These are phyloP conservation scores for Vishniacozyma victoriae DNA, from an alignment of 768 basidiomycete genomes.

Conservation along the genomic window DNA sequence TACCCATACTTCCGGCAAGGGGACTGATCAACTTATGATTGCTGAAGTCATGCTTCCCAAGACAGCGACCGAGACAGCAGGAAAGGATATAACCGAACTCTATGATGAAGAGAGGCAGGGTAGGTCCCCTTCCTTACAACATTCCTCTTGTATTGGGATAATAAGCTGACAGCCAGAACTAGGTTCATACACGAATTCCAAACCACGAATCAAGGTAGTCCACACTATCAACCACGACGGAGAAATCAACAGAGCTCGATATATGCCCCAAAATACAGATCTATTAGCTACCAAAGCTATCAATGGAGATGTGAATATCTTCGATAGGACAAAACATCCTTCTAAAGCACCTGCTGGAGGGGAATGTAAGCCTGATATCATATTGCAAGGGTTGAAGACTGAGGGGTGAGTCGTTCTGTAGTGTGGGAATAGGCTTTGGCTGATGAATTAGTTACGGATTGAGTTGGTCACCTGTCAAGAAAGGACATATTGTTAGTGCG, in stretches of 20 bases:
- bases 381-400: constrained; percentile 77
- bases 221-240: constrained; percentile 93
- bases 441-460: constrained; percentile 68
- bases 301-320: constrained; percentile 84
- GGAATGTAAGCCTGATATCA: constrained; percentile 82
- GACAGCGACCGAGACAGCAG: constrained; percentile 57
- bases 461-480: constrained; percentile 79
- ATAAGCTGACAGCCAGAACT: constrained; percentile 56
- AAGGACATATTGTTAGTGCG: constrained; percentile 79
- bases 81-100: constrained; percentile 59
- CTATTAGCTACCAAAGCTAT: constrained; percentile 91
- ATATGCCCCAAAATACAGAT: constrained; percentile 99
- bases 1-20: constrained; percentile 92
- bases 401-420: constrained; percentile 68
- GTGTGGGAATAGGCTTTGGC: not conserved
- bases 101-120: constrained; percentile 86
- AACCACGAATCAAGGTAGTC: constrained; percentile 78
- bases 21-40: constrained; percentile 91
- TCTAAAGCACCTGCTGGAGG: constrained; percentile 83
- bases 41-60: constrained; percentile 90
- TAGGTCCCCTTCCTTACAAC: constrained; percentile 22
- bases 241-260: constrained; percentile 94
- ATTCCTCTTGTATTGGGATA: not conserved
- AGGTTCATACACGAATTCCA: constrained; percentile 80
- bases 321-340: constrained; percentile 94